These are phyloP conservation scores for Aspergillus tanneri DNA, from an alignment of 2,329 filamentous ascomycete species.

Conservation along the genomic window DNA sequence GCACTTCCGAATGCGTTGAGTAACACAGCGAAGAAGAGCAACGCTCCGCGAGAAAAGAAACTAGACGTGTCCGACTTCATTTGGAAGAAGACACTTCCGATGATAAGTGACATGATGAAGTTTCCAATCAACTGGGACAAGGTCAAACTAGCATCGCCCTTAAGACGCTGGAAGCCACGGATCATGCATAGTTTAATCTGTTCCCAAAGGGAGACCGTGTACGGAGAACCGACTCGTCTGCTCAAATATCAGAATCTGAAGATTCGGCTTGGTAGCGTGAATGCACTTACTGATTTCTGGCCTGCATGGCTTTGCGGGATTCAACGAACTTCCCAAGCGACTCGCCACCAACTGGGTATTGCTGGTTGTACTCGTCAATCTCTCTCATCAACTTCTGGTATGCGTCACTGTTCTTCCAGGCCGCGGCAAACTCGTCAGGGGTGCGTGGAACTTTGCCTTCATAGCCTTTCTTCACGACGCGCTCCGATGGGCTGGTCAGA, in stretches of 20 bases:
- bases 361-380: constrained; percentile 45
- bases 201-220: constrained; percentile 72
- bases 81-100: constrained; percentile 80
- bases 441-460: constrained; percentile 66
- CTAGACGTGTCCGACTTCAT: constrained; percentile 62
- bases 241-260: constrained; percentile 4
- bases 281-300: constrained; percentile 36
- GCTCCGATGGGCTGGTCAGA: constrained; percentile 64
- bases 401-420: constrained; percentile 57
- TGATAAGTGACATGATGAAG: constrained; percentile 71
- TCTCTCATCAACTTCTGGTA: constrained; percentile 43
- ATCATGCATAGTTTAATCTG: constrained; percentile 77
- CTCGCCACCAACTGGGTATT: constrained; percentile 46
- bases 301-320: constrained; percentile 45
- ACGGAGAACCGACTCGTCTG: constrained; percentile 69
- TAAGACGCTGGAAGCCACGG: constrained; percentile 75
- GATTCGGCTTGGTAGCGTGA: neutral
- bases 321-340: constrained; percentile 42
- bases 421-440: constrained; percentile 64
- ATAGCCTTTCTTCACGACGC: constrained; percentile 58
- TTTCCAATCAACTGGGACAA: constrained; percentile 67
- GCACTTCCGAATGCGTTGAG: constrained; percentile 82
- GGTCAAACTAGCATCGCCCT: constrained; percentile 73
- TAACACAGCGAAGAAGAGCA: constrained; percentile 84
- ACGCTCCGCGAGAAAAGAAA: constrained; percentile 75